These are phyloP conservation scores for Trichoderma citrinoviride DNA, from an alignment of 2,329 filamentous ascomycete genomes.

Conservation along the genomic window DNA sequence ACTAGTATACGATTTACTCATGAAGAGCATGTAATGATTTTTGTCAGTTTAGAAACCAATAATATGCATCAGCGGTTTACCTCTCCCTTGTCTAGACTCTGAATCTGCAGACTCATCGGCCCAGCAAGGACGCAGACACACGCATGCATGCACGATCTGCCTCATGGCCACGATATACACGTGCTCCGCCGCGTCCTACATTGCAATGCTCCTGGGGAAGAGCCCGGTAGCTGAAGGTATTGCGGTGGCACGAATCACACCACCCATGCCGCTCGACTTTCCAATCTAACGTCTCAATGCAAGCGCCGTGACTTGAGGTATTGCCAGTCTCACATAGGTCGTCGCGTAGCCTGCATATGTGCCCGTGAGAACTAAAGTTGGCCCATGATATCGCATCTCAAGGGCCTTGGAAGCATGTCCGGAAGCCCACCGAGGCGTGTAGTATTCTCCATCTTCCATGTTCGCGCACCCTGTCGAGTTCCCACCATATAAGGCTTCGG, in stretches of 20 bases:
- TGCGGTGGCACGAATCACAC: not conserved
- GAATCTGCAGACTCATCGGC: not conserved
- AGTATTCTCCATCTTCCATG: not conserved
- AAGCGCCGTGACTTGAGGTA: not conserved
- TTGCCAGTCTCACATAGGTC: not conserved
- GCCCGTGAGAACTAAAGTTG: not conserved
- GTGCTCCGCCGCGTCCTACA: not conserved
- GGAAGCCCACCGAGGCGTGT: conserved; percentile 1
- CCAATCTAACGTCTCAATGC: not conserved
- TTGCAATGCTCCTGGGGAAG: conserved; percentile 1
- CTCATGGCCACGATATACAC: not conserved
- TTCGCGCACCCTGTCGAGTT: not conserved
- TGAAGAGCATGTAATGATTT: conserved; percentile 2
- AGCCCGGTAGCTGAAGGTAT: not conserved
- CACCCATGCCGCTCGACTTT: not conserved
- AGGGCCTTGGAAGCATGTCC: not conserved
- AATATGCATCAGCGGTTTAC: conserved; percentile 1
- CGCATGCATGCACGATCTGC: not conserved
- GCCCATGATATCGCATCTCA: not conserved
- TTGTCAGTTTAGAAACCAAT: not conserved
- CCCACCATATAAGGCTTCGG: not conserved
- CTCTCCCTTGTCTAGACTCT: not conserved
- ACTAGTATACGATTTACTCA: not conserved
- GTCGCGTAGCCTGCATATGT: not conserved
- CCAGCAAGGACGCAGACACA: not conserved